Evolutionary conservation across 805 yeast species (phyloP), one percentile per base, ranked within the genome.

Genomic region (Yamadazyma insecticola): DNA sequence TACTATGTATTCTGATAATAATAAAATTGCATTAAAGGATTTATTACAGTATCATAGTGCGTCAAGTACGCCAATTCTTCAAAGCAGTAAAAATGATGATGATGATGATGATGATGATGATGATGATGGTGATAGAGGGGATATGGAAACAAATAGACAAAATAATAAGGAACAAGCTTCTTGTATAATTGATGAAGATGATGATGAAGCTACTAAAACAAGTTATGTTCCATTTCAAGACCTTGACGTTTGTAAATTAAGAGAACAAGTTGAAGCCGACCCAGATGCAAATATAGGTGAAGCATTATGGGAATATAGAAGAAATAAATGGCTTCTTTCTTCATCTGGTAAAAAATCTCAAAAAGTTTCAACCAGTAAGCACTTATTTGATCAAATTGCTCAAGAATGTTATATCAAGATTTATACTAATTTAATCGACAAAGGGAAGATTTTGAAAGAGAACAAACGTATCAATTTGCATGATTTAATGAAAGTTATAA

Each of bases 401-500:
- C 55, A 63, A 28, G 75, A 72, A 28, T 69, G 72, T 34, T 79
- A 78, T 44, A 60, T 73, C 3, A 69, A 74, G 13, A 70, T 90
- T 7, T 90, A 87, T 55, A 71, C 71, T 34, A 72, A 72, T 41
- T 61, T 90, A 45, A 81, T 89, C 16, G 74, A 80, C 26, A 80
- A 81, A 47, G 79, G 80, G 22, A 77, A 78, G 44, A 68, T 74
- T 5, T 67, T 90, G 46, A 79, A 76, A 46, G 65, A 65, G 34
- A 58, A 51, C 21, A 57, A 52, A 35, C 84, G 88, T 11, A 64
- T 90, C 57, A 86, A 84, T 53, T 69, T 90, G 45, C 67, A 64
- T 36, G 95, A 87, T 51, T 76, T 83, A 24, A 51, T 87, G 30
- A 71, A 72, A 41, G 73, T 89, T 15, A 71, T 89, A 24, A 78